Evolutionary conservation across 192 early-diverging fungal species (phyloP).

Genomic region (Backusella westeae): DNA sequence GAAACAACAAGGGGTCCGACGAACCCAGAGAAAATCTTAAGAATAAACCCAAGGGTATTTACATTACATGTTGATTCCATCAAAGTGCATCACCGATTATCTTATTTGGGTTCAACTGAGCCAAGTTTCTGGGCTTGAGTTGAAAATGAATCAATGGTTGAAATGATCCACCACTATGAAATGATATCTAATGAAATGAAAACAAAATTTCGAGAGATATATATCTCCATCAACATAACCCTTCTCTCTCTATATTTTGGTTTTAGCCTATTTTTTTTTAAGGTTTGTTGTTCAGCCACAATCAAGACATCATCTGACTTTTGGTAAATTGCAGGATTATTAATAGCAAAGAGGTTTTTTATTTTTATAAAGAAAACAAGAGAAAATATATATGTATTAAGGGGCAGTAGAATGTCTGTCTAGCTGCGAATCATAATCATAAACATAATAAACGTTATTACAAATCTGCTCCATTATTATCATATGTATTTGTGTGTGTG

Average conservation of each 20-base stretch:
- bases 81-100: neutral
- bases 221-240: too few species aligned
- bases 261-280: neutral
- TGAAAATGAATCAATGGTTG: too few species aligned
- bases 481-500: too few species aligned
- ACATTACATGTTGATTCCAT: neutral
- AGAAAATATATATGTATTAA: neutral
- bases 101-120: neutral
- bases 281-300: neutral
- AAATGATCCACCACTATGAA: too few species aligned
- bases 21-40: neutral
- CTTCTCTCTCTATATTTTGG: neutral
- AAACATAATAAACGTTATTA: too few species aligned
- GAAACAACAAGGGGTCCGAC: neutral
- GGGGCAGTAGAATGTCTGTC: too few species aligned
- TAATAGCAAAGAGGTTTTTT: neutral
- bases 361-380: neutral
- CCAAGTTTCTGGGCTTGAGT: too few species aligned
- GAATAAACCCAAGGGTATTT: neutral
- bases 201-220: too few species aligned
- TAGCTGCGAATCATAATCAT: too few species aligned
- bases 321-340: neutral
- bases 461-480: neutral
- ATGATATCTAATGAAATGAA: too few species aligned
- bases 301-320: neutral